Evolutionary conservation across 2,329 filamentous ascomycete genomes (phyloP).

Genomic region (Aspergillus brunneoviolaceus): DNA sequence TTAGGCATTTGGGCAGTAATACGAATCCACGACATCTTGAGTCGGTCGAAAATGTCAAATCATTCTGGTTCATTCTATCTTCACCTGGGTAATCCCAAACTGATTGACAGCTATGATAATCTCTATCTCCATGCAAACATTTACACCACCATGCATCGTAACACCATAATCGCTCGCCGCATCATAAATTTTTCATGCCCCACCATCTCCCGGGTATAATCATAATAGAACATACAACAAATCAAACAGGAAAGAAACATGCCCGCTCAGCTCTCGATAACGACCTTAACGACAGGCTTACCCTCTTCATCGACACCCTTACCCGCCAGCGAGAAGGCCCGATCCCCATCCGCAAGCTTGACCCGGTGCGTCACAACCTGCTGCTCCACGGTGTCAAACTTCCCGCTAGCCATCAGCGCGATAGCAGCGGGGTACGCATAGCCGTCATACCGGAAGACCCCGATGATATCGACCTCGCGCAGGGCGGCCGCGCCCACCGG

Average conservation of each 20-base stretch:
- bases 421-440: slow-evolving; percentile 57
- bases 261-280: slow-evolving; percentile 37
- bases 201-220: too few species aligned
- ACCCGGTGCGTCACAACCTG: slow-evolving; percentile 56
- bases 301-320: slow-evolving; percentile 53
- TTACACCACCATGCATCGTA: too few species aligned
- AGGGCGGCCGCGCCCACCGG: slow-evolving; percentile 56
- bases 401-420: slow-evolving; percentile 51
- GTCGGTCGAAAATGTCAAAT: too few species aligned
- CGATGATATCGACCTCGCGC: slow-evolving; percentile 57
- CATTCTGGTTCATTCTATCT: too few species aligned
- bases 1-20: too few species aligned
- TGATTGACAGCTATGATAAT: too few species aligned
- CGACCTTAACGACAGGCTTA: slow-evolving; percentile 54
- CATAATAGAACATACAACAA: background rate
- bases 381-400: slow-evolving; percentile 50
- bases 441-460: slow-evolving; percentile 57
- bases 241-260: background rate
- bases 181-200: too few species aligned
- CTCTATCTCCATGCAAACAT: too few species aligned
- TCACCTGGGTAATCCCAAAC: too few species aligned
- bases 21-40: too few species aligned
- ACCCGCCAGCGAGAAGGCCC: slow-evolving; percentile 53
- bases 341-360: slow-evolving; percentile 48
- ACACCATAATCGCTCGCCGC: too few species aligned